Evolutionary conservation across 2,329 filamentous ascomycete species (phyloP).

Genomic region (Pochonia chlamydosporia): DNA sequence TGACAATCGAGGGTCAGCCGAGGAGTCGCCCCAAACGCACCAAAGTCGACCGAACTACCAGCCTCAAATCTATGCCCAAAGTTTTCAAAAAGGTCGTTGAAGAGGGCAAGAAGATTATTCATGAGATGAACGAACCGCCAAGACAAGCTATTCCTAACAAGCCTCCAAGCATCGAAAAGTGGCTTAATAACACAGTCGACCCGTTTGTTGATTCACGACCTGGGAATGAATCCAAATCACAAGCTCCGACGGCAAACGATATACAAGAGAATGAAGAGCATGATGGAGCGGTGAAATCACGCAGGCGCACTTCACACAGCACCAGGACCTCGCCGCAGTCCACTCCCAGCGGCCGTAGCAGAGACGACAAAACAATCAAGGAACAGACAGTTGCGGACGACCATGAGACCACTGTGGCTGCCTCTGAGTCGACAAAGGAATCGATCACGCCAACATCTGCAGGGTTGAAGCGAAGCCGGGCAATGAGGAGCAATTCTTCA

Average conservation of each 20-base stretch:
- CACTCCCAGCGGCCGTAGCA: not conserved
- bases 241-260: not conserved
- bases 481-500: conserved; percentile 45
- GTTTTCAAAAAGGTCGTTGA: conserved; percentile 60
- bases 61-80: conserved; percentile 55
- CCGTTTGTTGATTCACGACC: conserved; percentile 47
- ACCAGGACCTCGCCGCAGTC: conserved; percentile 1
- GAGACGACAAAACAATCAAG: conserved; percentile 8
- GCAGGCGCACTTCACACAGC: conserved; percentile 5
- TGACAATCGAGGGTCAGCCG: conserved; percentile 44
- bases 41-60: conserved; percentile 48
- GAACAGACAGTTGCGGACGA: not conserved
- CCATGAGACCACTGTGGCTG: conserved; percentile 13
- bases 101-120: conserved; percentile 59
- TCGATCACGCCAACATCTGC: conserved; percentile 27
- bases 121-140: conserved; percentile 53
- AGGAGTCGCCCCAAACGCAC: conserved; percentile 33
- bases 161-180: conserved; percentile 59
- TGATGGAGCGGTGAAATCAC: not conserved
- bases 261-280: conserved; percentile 1
- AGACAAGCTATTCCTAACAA: conserved; percentile 45
- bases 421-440: conserved; percentile 13
- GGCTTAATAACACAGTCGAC: conserved; percentile 58
- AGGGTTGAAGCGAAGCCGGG: conserved; percentile 49
- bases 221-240: not conserved